A percentile compares a stretch with the other conserved stretches of the same genome.
Evolutionary conservation across 352 stramenopile genomes (phyloP).

Genomic region (Pythium pectinolyticum): DNA sequence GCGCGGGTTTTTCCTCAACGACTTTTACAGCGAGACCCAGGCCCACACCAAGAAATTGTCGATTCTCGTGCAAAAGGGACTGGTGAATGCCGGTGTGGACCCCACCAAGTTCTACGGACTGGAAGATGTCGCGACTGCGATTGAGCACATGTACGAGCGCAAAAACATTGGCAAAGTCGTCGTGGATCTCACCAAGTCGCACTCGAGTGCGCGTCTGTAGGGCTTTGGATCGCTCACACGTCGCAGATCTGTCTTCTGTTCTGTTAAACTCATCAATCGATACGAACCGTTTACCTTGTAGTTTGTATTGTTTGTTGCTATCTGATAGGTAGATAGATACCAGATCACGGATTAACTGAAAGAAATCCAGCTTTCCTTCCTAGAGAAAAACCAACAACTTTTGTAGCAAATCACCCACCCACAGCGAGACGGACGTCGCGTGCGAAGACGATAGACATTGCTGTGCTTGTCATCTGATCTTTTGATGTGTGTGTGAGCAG

Average conservation of each 20-base stretch:
- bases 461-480: too few species aligned
- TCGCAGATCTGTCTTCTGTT: background rate
- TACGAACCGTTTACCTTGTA: slow-evolving; percentile 4
- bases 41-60: slow-evolving; percentile 47
- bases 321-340: slow-evolving; percentile 1
- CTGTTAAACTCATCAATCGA: background rate
- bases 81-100: slow-evolving; percentile 43
- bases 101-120: slow-evolving; percentile 46
- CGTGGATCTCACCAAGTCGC: slow-evolving; percentile 36
- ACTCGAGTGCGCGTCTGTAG: slow-evolving; percentile 23
- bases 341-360: too few species aligned
- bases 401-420: too few species aligned
- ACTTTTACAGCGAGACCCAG: slow-evolving; percentile 31
- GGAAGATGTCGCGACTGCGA: slow-evolving; percentile 49
- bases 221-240: background rate
- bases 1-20: slow-evolving; percentile 47
- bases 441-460: too few species aligned
- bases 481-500: slow-evolving; percentile 6
- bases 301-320: slow-evolving; percentile 12
- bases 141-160: slow-evolving; percentile 57
- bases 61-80: slow-evolving; percentile 39
- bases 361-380: too few species aligned
- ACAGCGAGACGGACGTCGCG: too few species aligned
- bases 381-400: too few species aligned
- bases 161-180: slow-evolving; percentile 84